Evolutionary conservation across 2,329 filamentous ascomycete species (phyloP), one percentile per base, ranked within the genome.

Genomic region (Botrytis fabae): DNA sequence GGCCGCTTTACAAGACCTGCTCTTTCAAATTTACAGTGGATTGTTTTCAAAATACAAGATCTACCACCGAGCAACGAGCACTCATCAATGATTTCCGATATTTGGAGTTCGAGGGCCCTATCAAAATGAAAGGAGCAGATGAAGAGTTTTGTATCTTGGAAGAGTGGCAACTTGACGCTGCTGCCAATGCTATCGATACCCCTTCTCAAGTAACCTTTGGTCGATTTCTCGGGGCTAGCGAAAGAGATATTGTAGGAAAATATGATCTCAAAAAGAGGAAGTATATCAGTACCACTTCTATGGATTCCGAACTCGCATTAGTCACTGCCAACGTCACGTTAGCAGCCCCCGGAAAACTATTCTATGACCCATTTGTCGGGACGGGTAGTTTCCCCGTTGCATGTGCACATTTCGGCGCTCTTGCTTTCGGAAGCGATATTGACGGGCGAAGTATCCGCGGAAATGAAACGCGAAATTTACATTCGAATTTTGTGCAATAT

Each of bases 251-350:
- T 8, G 86, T 93, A 46, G 85, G 88, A 51, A 92, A 87, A 38
- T 97, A 95, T 79, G 94, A 97, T 81, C 86, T 99, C 35, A 99
- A 99, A 85, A 97, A 97, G 83, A 86, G 96, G 42, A 87, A 88
- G 57, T 99, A 99, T 81, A 98, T 99, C 78, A 94, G 92, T 77
- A 98, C 95, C 0, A 99, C 96, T 0, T 96, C 93, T 63, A 98
- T 99, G 96, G 96, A 99, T 81, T 93, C 95, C 0, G 96, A 98
- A 81, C 86, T 99, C 61, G 93, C 94, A 20, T 87, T 99, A 1
- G 85, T 99, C 35, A 98, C 95, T 0, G 96, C 95, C 2, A 99
- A 98, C 80, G 90, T 99, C 77, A 93, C 93, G 0, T 88, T 93
- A 22, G 94, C 94, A 0, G 91, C 85, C 0, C 92, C 94, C 0